Base-by-base conservation (phyloP, 257 asterid genomes). In the Nicotiana sylvestris region DNA sequence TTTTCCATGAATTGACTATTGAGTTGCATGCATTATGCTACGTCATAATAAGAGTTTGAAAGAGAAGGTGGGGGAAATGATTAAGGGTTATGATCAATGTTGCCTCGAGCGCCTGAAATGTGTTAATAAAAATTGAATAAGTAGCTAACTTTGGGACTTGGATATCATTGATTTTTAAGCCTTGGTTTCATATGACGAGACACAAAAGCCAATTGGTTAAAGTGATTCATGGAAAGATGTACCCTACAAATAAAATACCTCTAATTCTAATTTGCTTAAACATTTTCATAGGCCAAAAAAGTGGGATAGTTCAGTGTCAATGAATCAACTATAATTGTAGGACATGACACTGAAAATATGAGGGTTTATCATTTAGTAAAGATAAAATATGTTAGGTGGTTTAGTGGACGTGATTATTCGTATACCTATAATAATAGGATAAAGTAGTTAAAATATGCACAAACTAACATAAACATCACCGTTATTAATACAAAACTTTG, bases 51-150 rank as follows among this genome's bases (percentile, higher is more conserved):
- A 72, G 15, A 72, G 21, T 72, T 72, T 56, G 55, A 35, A 78
- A 83, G 83, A 33, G 86, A 58, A 82, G 77, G 94, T 86, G 94
- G 89, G 80, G 32, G 82, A 82, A 86, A 92, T 91, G 86, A 92
- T 91, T 85, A 82, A 17, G 32, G 30, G 17, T 5, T 8, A 9
- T 68, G 55, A 33, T 66, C 33, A 29, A 67, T 77, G 78, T 76
- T 43, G 29, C 69, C 78, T 51, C 80, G 80, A 74, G 62, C 80
- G 29, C 62, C 80, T 74, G 80, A 74, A 74, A 25, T 74, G 15
- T 27, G 62, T 49, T 25, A 25, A 74, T 74, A 49, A 72, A 72
- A 74, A 74, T 74, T 74, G 4, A 6, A 46, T 21, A 55, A 55
- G n/a, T 55, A 17, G 64, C 29, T 58, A 58, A 74, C 80, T 49